Percentiles rank a stretch among this genome's conserved stretches.
Conservation (phyloP, 331 rosid species). For the Acacia pycnantha region DNA sequence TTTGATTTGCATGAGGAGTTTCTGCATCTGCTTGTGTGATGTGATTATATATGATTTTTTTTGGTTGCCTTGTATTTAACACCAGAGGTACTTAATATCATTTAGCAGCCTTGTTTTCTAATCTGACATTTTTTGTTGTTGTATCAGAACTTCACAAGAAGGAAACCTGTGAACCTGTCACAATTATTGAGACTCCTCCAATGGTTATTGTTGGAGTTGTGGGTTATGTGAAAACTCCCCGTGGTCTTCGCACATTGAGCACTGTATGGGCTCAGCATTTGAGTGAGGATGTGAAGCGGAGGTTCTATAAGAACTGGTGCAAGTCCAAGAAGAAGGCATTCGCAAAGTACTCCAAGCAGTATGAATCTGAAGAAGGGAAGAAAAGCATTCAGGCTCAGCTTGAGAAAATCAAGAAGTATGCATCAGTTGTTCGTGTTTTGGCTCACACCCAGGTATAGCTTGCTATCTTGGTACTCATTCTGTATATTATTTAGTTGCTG, state of each 20-base stretch:
- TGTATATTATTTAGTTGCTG: neutral
- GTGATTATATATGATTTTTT: neutral
- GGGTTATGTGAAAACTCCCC: slow-evolving; percentile 67
- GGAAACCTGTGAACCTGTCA: slow-evolving; percentile 71
- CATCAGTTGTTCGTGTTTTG: slow-evolving; percentile 72
- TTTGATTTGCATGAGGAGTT: neutral
- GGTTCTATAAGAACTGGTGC: slow-evolving; percentile 75
- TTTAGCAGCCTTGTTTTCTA: neutral
- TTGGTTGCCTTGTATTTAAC: neutral
- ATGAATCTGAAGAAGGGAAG: slow-evolving; percentile 65
- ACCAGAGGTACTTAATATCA: neutral
- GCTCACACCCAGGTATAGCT: slow-evolving; percentile 79
- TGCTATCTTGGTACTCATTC: neutral
- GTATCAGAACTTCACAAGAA: slow-evolving; percentile 65
- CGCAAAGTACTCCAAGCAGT: slow-evolving; percentile 59
- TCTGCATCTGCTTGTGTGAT: neutral
- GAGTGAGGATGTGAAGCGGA: slow-evolving; percentile 62
- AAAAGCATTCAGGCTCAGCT: slow-evolving; percentile 54
- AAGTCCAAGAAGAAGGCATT: slow-evolving; percentile 70
- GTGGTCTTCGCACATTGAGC: slow-evolving; percentile 62
- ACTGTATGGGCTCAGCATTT: slow-evolving; percentile 82
- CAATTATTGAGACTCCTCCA: slow-evolving; percentile 66
- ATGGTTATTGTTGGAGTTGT: slow-evolving; percentile 71
- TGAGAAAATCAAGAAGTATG: slow-evolving; percentile 66
- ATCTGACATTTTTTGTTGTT: neutral